Evolutionary conservation across 257 asterid species (phyloP), one percentile per base, ranked within the genome.

Genomic region (Linaria vulgaris): DNA sequence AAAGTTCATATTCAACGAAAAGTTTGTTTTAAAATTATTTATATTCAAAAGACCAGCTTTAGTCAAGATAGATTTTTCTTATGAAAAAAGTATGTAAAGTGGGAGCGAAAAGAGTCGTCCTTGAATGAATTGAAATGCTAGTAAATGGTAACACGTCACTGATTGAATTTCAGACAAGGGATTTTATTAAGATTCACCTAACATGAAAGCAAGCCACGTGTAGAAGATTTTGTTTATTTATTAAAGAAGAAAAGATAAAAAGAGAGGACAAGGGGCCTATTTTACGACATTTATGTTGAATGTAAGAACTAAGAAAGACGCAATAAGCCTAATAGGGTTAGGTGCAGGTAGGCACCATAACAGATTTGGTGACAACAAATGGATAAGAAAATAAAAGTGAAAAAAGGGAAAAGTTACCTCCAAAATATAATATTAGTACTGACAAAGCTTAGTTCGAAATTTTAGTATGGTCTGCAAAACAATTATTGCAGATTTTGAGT

Each of bases 131-230:
- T 17, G 46, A 50, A 51, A 59, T 17, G 46, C 25, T 34, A 34
- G 76, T 80, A 27, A 27, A 6, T 27, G 34, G 34, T 6, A 64
- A 71, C 84, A 80, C 83, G 86, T 76, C 62, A 71, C 9, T 60
- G 75, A 73, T 59, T 60, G 48, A 15, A 11, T 34, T 34, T 34
- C 41, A 34, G 80, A 71, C 79, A 59, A 60, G 70, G 58, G 54
- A 24, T 67, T 24, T 27, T 44, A 30, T 51, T 60, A 34, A 80
- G 90, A 78, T 83, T 78, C 81, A 1, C 10, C 67, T 56, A 19
- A 43, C 68, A 79, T 59, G 56, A 17, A 62, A 19, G 41, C 56
- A 31, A 31, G 71, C 73, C 80, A 78, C 85, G 82, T 78, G 76
- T 72, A 45, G 1, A 31, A 14, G 34, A 37, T 44, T 12, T 44